Evolutionary conservation across 2,329 filamentous ascomycete species (phyloP).

Genomic region (Penicillium sp.): DNA sequence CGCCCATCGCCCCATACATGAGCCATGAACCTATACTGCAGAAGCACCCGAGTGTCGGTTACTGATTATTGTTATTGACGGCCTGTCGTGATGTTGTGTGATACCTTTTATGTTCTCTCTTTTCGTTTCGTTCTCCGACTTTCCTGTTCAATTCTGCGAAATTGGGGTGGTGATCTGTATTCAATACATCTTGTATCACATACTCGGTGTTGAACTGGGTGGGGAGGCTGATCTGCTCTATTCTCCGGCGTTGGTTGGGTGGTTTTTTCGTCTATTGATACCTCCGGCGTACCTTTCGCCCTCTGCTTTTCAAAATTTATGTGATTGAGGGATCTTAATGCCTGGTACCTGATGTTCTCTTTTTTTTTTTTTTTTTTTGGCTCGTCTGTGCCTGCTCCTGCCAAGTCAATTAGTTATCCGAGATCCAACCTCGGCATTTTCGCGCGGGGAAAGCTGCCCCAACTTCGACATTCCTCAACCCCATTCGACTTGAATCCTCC

Average conservation of each 20-base stretch:
- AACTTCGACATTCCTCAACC: too few species aligned
- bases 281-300: slow-evolving; percentile 1
- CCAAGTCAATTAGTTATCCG: slow-evolving; percentile 19
- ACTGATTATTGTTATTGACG: slow-evolving; percentile 10
- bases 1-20: slow-evolving; percentile 29
- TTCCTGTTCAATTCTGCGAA: slow-evolving; percentile 9
- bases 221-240: slow-evolving; percentile 7
- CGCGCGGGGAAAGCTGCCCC: slow-evolving; percentile 18
- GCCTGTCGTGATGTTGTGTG: background rate
- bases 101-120: slow-evolving; percentile 5
- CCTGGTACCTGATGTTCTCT: background rate
- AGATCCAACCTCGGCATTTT: slow-evolving; percentile 22
- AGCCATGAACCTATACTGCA: slow-evolving; percentile 22
- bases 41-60: slow-evolving; percentile 24
- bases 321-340: too few species aligned
- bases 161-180: slow-evolving; percentile 19
- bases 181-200: slow-evolving; percentile 16
- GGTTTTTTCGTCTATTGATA: slow-evolving; percentile 8
- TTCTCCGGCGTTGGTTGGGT: slow-evolving; percentile 3
- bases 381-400: too few species aligned
- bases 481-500: too few species aligned
- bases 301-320: too few species aligned
- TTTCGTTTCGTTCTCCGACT: slow-evolving; percentile 7
- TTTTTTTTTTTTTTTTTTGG: too few species aligned
- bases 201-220: slow-evolving; percentile 18